Evolutionary conservation across 306 rosid genomes (phyloP).

Genomic region (Fagus crenata): DNA sequence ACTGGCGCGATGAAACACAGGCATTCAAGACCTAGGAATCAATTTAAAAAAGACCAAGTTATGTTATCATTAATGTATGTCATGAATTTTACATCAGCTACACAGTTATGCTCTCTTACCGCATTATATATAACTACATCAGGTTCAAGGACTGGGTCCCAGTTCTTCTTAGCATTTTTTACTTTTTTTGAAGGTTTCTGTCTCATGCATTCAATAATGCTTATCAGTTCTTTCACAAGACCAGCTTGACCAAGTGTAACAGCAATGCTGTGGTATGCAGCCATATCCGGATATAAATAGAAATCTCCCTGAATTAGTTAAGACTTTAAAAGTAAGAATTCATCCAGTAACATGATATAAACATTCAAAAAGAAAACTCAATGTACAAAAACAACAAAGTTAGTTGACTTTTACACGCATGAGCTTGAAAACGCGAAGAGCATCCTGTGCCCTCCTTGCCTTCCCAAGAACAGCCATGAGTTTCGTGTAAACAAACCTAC

Average conservation of each 20-base stretch:
- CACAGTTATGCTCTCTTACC: conserved; percentile 50
- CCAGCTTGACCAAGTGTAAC: conserved; percentile 96
- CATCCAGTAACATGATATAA: conserved; percentile 27
- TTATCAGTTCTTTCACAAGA: conserved; percentile 70
- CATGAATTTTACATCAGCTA: conserved; percentile 21
- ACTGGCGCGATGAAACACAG: conserved; percentile 70
- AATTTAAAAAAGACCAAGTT: conserved; percentile 27
- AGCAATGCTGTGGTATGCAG: conserved; percentile 89
- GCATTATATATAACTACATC: conserved; percentile 83
- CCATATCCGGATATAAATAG: conserved; percentile 80
- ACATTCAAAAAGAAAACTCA: conserved; percentile 17
- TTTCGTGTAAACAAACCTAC: conserved; percentile 91
- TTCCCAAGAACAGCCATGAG: conserved; percentile 87
- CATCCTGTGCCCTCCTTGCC: conserved; percentile 79
- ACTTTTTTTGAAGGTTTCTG: conserved; percentile 56
- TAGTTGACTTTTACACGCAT: conserved; percentile 68
- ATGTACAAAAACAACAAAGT: conserved; percentile 30
- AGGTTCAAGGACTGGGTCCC: conserved; percentile 84
- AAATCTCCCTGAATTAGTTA: conserved; percentile 60
- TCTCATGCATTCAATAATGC: conserved; percentile 70
- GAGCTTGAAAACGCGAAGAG: conserved; percentile 66
- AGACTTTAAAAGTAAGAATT: conserved; percentile 23
- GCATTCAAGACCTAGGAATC: conserved; percentile 77
- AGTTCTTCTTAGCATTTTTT: conserved; percentile 51
- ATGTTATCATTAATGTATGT: conserved; percentile 20